phyloP scores from a whole-genome alignment of 352 stramenopile genomes.

The Thraustotheca clavata region DNA sequence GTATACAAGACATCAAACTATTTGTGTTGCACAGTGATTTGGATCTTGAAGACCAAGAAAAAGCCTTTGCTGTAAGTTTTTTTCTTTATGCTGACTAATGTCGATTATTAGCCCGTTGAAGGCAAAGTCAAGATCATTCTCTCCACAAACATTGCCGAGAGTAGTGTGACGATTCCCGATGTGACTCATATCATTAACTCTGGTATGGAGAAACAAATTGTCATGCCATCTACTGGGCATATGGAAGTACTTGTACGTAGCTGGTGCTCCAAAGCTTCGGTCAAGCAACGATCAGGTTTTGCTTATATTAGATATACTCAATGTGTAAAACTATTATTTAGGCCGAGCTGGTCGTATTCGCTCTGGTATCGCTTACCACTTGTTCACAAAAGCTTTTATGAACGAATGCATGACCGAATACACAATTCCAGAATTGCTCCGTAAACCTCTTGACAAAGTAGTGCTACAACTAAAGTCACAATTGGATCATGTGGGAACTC shows the following conservation, averaged over 20 bases:
- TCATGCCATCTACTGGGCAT: constrained; percentile 64
- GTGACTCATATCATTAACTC: constrained; percentile 87
- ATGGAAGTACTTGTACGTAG: constrained; percentile 64
- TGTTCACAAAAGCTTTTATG: constrained; percentile 72
- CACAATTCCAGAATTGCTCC: constrained; percentile 70
- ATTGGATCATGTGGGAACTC: constrained; percentile 57
- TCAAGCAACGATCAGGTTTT: constrained; percentile 59
- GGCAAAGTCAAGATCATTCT: constrained; percentile 89
- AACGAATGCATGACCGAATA: constrained; percentile 66
- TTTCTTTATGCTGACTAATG: background rate
- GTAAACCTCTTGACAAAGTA: constrained; percentile 73
- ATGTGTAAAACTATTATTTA: background rate
- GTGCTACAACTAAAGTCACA: constrained; percentile 70
- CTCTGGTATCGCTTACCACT: constrained; percentile 85
- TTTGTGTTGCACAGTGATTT: constrained; percentile 22
- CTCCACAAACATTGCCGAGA: constrained; percentile 96
- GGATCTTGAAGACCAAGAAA: constrained; percentile 22
- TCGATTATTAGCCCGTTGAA: constrained; percentile 10
- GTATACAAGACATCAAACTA: constrained; percentile 7
- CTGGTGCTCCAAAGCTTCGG: constrained; percentile 93
- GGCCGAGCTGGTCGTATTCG: constrained; percentile 90
- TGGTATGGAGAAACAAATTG: constrained; percentile 76
- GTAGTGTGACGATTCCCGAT: constrained; percentile 93
- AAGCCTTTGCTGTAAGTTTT: constrained; percentile 12
- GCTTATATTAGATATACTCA: background rate